These are phyloP conservation scores for Penstemon davidsonii DNA, from an alignment of 257 asterid genomes.

Conservation along the genomic window DNA sequence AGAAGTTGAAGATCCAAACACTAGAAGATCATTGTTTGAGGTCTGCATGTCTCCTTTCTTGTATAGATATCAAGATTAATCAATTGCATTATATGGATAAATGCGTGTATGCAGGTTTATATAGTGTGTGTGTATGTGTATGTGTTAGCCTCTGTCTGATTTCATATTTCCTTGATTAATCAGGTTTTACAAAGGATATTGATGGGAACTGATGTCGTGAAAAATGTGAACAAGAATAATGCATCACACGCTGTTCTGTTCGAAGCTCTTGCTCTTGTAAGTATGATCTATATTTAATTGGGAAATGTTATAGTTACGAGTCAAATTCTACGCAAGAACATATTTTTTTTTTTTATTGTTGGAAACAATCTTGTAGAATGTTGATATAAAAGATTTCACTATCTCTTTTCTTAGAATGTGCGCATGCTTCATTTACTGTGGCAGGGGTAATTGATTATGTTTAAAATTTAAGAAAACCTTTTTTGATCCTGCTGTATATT, in stretches of 20 bases:
- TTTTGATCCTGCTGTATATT: too few species aligned
- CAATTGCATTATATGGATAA: constrained; percentile 9
- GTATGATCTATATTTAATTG: constrained; percentile 23
- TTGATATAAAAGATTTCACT: too few species aligned
- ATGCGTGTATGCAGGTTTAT: background rate
- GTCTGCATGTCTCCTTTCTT: constrained; percentile 40
- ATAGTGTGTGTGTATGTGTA: background rate
- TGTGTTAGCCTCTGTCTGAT: constrained; percentile 9
- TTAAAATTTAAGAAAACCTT: too few species aligned
- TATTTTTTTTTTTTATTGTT: too few species aligned
- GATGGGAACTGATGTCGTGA: constrained; percentile 99
- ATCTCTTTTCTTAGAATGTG: too few species aligned
- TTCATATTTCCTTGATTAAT: constrained; percentile 20
- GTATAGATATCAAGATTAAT: constrained; percentile 18
- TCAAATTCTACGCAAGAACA: too few species aligned
- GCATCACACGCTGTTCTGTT: constrained; percentile 99
- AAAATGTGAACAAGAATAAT: constrained; percentile 98
- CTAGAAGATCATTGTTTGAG: constrained; percentile 96
- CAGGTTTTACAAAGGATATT: constrained; percentile 97
- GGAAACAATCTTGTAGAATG: too few species aligned
- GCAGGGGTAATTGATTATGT: too few species aligned
- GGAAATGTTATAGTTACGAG: constrained; percentile 1
- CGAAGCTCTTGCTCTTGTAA: constrained; percentile 98
- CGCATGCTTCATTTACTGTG: too few species aligned
- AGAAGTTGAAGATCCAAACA: constrained; percentile 91